phyloP scores from a whole-genome alignment of 2,329 filamentous ascomycete species.

The Diaporthe eres region DNA sequence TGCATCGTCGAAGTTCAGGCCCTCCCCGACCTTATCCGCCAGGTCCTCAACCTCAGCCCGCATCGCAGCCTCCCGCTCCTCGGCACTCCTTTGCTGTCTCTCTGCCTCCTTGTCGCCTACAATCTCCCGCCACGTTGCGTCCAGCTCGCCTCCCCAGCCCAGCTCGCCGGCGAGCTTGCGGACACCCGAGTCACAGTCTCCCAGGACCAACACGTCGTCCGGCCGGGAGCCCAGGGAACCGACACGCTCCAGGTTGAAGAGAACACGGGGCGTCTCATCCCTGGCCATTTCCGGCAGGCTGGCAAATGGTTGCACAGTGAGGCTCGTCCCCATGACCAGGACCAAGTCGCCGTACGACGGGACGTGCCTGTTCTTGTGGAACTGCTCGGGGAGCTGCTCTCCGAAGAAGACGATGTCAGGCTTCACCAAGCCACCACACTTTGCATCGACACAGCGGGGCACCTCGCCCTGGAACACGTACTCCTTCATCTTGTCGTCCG shows the following conservation, averaged over 20 bases:
- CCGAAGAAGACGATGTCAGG: constrained; percentile 97
- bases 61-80: constrained; percentile 52
- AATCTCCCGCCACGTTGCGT: constrained; percentile 78
- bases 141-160: constrained; percentile 89
- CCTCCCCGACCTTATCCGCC: constrained; percentile 50
- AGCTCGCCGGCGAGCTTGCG: constrained; percentile 82
- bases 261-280: constrained; percentile 77
- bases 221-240: constrained; percentile 81
- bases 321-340: constrained; percentile 80
- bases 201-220: constrained; percentile 89
- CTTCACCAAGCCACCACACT: constrained; percentile 86
- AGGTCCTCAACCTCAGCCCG: constrained; percentile 60
- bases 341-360: constrained; percentile 60
- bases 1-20: constrained; percentile 44
- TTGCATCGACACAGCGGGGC: constrained; percentile 73
- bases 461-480: constrained; percentile 78
- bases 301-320: constrained; percentile 91
- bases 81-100: constrained; percentile 57
- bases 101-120: constrained; percentile 73
- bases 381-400: constrained; percentile 71
- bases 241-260: constrained; percentile 90
- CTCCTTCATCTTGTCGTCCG: constrained; percentile 80
- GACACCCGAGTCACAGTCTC: constrained; percentile 87
- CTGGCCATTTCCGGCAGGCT: constrained; percentile 77
- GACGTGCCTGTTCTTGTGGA: constrained; percentile 71